A percentile compares a stretch with the other conserved stretches of the same genome.
These are phyloP conservation scores for Aspergillus puulaauensis DNA, from an alignment of 2,329 filamentous ascomycete genomes.

Conservation along the genomic window DNA sequence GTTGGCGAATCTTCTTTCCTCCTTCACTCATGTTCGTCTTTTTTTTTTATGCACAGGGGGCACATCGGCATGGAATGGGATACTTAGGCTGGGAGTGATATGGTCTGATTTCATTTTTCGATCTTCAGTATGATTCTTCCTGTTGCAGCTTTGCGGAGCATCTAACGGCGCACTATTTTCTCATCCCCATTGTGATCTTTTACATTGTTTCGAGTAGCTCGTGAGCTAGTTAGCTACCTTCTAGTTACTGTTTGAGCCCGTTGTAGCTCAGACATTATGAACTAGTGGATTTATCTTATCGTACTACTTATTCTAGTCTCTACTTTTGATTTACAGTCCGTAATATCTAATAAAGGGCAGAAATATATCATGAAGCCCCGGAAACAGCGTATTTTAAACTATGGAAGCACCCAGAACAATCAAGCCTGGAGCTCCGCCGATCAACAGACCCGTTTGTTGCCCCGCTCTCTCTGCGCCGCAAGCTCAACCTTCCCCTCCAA, in stretches of 20 bases:
- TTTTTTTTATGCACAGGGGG: background rate
- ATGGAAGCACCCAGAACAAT: background rate
- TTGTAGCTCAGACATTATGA: background rate
- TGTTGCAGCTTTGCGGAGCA: conserved; percentile 1
- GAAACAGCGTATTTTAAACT: background rate
- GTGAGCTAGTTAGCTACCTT: background rate
- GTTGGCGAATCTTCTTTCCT: background rate
- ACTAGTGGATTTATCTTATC: background rate
- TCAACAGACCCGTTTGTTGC: background rate
- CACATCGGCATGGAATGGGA: background rate
- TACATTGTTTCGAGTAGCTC: background rate
- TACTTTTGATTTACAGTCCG: background rate
- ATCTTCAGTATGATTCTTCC: background rate
- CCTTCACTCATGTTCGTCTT: background rate
- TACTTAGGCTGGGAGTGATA: background rate
- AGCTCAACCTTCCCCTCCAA: background rate
- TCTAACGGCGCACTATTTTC: conserved; percentile 1
- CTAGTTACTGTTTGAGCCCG: background rate
- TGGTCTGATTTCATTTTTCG: background rate
- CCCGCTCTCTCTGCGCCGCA: background rate
- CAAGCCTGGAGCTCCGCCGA: background rate
- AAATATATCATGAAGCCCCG: background rate
- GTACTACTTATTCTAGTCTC: background rate
- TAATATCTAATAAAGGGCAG: background rate
- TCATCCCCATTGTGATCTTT: background rate